A percentile compares a stretch with the other conserved stretches of the same genome.
These are phyloP conservation scores for Hippophae rhamnoides DNA, from an alignment of 306 rosid genomes.

Conservation along the genomic window DNA sequence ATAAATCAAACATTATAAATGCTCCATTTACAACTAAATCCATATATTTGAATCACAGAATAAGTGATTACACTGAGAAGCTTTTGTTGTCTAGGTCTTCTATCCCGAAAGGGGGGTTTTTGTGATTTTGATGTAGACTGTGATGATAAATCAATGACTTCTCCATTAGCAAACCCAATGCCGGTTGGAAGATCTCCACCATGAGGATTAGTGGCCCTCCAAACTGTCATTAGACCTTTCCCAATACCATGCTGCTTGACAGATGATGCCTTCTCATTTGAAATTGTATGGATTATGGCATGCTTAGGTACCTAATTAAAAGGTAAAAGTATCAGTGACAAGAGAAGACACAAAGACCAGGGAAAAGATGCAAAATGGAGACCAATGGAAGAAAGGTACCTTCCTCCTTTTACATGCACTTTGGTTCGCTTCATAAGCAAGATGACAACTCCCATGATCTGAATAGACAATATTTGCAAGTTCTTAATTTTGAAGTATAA, in stretches of 20 bases:
- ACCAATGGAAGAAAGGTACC: slow-evolving; percentile 30
- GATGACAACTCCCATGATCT: slow-evolving; percentile 29
- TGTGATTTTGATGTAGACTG: slow-evolving; percentile 25
- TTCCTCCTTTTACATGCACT: slow-evolving; percentile 45
- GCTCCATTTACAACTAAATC: background rate
- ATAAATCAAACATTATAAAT: slow-evolving; percentile 14
- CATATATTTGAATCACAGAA: background rate
- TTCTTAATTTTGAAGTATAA: background rate
- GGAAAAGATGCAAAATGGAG: background rate
- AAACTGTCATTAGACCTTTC: slow-evolving; percentile 93
- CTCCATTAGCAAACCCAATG: slow-evolving; percentile 31
- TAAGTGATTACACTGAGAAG: slow-evolving; percentile 36
- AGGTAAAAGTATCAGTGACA: slow-evolving; percentile 6
- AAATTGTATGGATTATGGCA: slow-evolving; percentile 22
- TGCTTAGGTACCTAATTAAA: slow-evolving; percentile 38
- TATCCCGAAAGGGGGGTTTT: slow-evolving; percentile 23
- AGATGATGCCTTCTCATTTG: slow-evolving; percentile 21
- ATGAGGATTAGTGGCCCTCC: slow-evolving; percentile 79
- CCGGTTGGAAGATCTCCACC: slow-evolving; percentile 45
- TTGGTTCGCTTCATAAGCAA: slow-evolving; percentile 39
- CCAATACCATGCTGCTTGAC: slow-evolving; percentile 72
- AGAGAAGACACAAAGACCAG: background rate
- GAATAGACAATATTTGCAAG: slow-evolving; percentile 11
- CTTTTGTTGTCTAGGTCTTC: slow-evolving; percentile 32
- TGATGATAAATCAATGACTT: slow-evolving; percentile 17